Base-by-base conservation (phyloP, 306 rosid genomes). In the Herpetospermum pedunculosum region DNA sequence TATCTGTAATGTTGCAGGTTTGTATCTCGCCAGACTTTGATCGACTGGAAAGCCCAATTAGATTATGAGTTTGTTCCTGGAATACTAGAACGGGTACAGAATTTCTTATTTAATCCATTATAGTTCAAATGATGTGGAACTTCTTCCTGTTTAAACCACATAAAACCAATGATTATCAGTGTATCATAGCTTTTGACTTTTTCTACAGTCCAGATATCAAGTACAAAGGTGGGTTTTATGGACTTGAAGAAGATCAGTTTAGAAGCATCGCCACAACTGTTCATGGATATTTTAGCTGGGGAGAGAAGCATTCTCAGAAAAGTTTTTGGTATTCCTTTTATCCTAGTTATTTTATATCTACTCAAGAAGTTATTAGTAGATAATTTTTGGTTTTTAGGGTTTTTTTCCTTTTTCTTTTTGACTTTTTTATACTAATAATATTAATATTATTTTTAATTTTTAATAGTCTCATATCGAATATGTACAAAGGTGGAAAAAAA, bases 181-280 rank as follows among this genome's bases (percentile, higher is more conserved):
- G 44, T 79, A 81, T 81, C 73, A 60, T 87, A 53, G 84, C 80
- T 88, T 89, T 87, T 84, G 94, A 88, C 92, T 85, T 91, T 80
- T 80, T 91, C 80, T 91, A 86, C 98, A 91, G 98, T 94, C 92
- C 98, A 94, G 97, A 83, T 89, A 80, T 87, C 90, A 88, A 83
- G 84, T 80, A 79, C 84, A 86, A 85, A 81, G 76, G 85, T 87
- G 77, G 85, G 88, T 87, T 89, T 87, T 83, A 83, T 94, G 96
- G 98, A 94, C 84, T 75, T 85, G 92, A 94, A 88, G 86, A 92
- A 80, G 83, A 84, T 86, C 55, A 75, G 80, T 81, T 80, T 85
- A 62, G 78, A 83, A 54, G 88, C 80, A 40, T 77, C 87, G 18
- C 86, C 84, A 3, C 90, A 87, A 80, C 85, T 93, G 76, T 91